phyloP scores from a whole-genome alignment of 345 rosid species.

The Cardamine occulta region DNA sequence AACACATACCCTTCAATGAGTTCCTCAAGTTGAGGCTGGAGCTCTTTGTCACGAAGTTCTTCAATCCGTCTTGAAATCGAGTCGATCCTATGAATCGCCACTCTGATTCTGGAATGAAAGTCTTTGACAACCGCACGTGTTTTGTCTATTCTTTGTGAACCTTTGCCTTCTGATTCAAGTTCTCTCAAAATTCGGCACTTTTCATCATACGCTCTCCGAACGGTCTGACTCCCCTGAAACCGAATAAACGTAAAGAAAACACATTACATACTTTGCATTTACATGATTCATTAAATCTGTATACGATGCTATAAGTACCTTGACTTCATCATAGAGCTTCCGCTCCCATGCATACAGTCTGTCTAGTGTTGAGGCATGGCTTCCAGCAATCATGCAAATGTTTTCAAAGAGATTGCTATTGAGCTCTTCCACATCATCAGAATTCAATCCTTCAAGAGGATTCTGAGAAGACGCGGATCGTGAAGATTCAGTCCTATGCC shows the following conservation, averaged over 20 bases:
- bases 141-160: slow-evolving; percentile 61
- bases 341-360: slow-evolving; percentile 97
- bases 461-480: slow-evolving; percentile 79
- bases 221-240: slow-evolving; percentile 75
- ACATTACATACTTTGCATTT: not conserved
- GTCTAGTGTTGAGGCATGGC: slow-evolving; percentile 95
- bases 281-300: not conserved
- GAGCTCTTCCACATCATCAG: slow-evolving; percentile 67
- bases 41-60: slow-evolving; percentile 90
- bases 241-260: not conserved
- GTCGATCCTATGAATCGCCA: slow-evolving; percentile 88
- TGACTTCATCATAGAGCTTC: slow-evolving; percentile 96
- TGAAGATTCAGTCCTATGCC: slow-evolving; percentile 92
- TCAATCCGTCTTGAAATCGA: slow-evolving; percentile 88
- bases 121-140: slow-evolving; percentile 92
- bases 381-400: slow-evolving; percentile 85
- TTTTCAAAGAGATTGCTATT: slow-evolving; percentile 63
- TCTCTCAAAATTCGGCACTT: slow-evolving; percentile 67
- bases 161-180: slow-evolving; percentile 71
- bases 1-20: slow-evolving; percentile 78
- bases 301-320: slow-evolving; percentile 54
- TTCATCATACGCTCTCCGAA: slow-evolving; percentile 72
- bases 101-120: slow-evolving; percentile 89
- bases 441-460: slow-evolving; percentile 65
- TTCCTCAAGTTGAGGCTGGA: slow-evolving; percentile 97